Evolutionary conservation across 176 grass and related monocot species (phyloP).

Genomic region (Lolium multiflorum): DNA sequence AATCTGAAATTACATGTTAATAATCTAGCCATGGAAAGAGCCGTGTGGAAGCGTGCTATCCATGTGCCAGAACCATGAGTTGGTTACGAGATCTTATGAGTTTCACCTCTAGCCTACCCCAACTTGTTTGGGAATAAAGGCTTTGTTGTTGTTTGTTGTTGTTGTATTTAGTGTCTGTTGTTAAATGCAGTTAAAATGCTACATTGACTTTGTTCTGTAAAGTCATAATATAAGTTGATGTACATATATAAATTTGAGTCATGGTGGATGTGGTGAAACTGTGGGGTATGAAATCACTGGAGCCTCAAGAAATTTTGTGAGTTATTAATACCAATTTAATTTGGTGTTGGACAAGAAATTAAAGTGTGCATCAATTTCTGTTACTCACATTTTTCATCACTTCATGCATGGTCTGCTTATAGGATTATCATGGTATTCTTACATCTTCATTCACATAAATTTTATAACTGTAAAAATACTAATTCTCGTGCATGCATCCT

Average conservation of each 20-base stretch:
- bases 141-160: no score
- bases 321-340: not conserved
- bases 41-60: no score
- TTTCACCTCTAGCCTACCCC: no score
- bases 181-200: slow-evolving; percentile 2
- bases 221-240: not conserved
- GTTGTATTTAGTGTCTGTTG: slow-evolving; percentile 22
- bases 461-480: slow-evolving; percentile 27
- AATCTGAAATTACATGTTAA: slow-evolving; percentile 6
- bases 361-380: not conserved
- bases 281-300: not conserved
- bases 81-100: no score
- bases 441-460: not conserved
- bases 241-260: not conserved
- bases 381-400: slow-evolving; percentile 26
- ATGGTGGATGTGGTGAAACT: not conserved
- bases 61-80: no score
- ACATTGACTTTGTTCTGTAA: slow-evolving; percentile 7
- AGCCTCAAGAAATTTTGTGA: slow-evolving; percentile 5
- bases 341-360: not conserved
- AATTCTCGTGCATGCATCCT: slow-evolving; percentile 31
- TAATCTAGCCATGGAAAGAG: no score
- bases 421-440: slow-evolving; percentile 20
- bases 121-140: no score
- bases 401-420: slow-evolving; percentile 23